Evolutionary conservation across 2,329 filamentous ascomycete genomes (phyloP), one percentile per base, ranked within the genome.

Genomic region (Pseudocercospora vitis): DNA sequence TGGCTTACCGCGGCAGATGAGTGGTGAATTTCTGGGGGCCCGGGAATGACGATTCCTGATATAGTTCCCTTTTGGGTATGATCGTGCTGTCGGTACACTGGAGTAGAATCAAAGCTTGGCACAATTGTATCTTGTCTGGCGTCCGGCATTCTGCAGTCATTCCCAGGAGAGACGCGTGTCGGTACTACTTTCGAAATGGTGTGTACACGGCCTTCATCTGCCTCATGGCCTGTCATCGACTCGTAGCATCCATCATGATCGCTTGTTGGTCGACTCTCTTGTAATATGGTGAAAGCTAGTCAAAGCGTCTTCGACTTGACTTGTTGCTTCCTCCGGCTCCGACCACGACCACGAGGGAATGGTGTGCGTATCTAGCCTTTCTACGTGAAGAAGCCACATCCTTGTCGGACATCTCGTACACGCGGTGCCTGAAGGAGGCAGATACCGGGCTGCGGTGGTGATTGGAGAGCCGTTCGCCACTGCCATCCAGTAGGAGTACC

Each of bases 361-460:
- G 45, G 24, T 45, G 45, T 33, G 28, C 29, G 16, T 49, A 18
- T 19, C 18, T 24, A 42, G 37, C 19, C 37, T 42, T n/a, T n/a
- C n/a, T 53, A 32, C 33, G 37, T 39, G 44, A 40, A 21, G 49
- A 46, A 32, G 37, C 51, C 39, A 49, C 23, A 35, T 29, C 37
- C 46, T 26, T 39, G 37, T 12, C 33, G n/a, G 37, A 23, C 35
- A 44, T 28, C 33, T 42, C 37, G 37, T 42, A 42, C 37, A 42
- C 37, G 37, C 37, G 14, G 45, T 50, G 39, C 28, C 31, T 37
- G 28, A 6, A 3, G 9, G 37, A 49, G 18, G 18, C 42, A 29
- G 14, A 42, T 2, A 16, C 24, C 18, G 24, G 37, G 39, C 45
- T 50, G 44, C 39, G 29, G 45, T 37, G 24, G 28, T 18, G 44